These are phyloP conservation scores for Cornus florida DNA, from an alignment of 148 eudicot genomes.

Conservation along the genomic window DNA sequence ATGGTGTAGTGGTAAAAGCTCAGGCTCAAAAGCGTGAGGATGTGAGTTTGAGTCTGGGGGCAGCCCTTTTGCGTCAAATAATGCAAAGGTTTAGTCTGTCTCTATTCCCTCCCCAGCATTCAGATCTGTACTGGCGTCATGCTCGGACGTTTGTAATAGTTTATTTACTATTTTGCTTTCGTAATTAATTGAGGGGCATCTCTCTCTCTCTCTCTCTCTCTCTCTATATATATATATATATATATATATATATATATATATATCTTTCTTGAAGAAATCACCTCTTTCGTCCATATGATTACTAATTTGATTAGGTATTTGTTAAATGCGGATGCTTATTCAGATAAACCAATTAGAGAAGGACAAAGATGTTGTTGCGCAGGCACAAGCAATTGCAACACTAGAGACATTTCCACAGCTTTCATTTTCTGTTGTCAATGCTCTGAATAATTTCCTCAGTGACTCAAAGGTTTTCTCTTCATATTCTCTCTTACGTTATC, in stretches of 20 bases:
- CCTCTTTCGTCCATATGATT: neutral
- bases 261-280: too few relatives aligned
- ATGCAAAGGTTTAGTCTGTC: too few relatives aligned
- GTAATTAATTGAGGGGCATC: neutral
- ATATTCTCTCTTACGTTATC: constrained; percentile 3
- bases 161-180: neutral
- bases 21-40: too few relatives aligned
- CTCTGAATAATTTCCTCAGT: constrained; percentile 63
- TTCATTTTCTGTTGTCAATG: constrained; percentile 71
- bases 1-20: too few relatives aligned
- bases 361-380: constrained; percentile 99
- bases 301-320: neutral
- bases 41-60: too few relatives aligned
- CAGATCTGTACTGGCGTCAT: too few relatives aligned
- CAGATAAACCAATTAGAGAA: constrained; percentile 96
- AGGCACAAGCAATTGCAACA: constrained; percentile 78
- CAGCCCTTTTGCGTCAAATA: too few relatives aligned
- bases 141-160: neutral
- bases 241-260: too few relatives aligned
- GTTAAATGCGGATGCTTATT: neutral
- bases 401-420: constrained; percentile 67
- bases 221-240: too few relatives aligned
- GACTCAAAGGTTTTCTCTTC: constrained; percentile 67
- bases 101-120: too few relatives aligned
- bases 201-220: neutral